Conservation (phyloP, 768 basidiomycete genomes). For the Dictyophora rubrovolvata region DNA sequence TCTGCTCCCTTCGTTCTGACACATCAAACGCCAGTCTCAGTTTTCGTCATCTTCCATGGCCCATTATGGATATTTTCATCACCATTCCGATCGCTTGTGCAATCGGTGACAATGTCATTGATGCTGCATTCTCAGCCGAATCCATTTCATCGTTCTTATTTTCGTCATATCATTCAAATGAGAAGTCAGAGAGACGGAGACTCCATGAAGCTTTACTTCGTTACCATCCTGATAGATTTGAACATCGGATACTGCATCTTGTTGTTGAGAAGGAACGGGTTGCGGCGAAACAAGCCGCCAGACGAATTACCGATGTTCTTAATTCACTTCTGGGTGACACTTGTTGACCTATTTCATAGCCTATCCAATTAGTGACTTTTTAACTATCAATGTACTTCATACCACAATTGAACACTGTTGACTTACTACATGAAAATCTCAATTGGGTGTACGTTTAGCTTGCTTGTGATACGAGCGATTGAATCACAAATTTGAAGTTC, state of each 20-base stretch:
- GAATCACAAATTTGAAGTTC: too few relatives aligned
- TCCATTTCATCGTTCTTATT: neutral
- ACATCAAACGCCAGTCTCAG: neutral
- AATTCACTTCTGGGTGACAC: neutral
- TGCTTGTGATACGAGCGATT: too few relatives aligned
- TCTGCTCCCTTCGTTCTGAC: neutral
- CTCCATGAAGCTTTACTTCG: neutral
- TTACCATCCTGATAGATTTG: slow-evolving; percentile 8
- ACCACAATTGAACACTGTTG: too few relatives aligned
- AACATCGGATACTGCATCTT: neutral
- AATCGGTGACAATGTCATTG: neutral
- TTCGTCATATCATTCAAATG: neutral
- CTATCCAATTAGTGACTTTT: neutral
- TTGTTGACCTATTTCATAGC: neutral
- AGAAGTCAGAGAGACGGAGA: neutral
- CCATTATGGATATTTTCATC: neutral
- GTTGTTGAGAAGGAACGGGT: neutral
- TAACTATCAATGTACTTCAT: too few relatives aligned
- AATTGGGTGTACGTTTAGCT: too few relatives aligned
- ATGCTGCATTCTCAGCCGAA: neutral
- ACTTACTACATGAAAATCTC: too few relatives aligned
- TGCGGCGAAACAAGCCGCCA: neutral
- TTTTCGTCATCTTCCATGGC: neutral
- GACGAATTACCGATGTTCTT: neutral
- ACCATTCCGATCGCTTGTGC: neutral